These are phyloP conservation scores for Ulota crispa DNA, from an alignment of 225 moss, liverwort and hornwort species.

Conservation along the genomic window DNA sequence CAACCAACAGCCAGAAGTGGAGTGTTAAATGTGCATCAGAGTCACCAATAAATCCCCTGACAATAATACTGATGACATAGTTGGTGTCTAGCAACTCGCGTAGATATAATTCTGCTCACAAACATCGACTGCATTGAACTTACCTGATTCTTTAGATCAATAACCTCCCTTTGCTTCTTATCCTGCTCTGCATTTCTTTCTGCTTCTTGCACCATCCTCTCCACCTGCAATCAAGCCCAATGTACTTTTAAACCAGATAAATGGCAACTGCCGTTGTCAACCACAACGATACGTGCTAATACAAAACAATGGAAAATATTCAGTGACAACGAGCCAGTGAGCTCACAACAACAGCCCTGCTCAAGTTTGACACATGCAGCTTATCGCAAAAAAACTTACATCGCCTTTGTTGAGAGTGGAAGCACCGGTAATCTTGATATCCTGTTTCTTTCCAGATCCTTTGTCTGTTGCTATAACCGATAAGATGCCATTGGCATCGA, in stretches of 20 bases:
- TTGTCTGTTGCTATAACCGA: constrained; percentile 73
- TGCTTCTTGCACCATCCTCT: constrained; percentile 66
- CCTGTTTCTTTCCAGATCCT: constrained; percentile 80
- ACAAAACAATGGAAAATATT: neutral
- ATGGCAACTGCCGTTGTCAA: neutral
- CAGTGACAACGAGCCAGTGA: neutral
- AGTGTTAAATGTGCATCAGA: neutral
- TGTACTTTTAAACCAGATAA: neutral
- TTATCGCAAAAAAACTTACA: constrained; percentile 21
- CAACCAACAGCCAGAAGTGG: constrained; percentile 11
- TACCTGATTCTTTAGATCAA: constrained; percentile 61
- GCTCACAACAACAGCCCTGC: neutral
- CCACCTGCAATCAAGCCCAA: constrained; percentile 39
- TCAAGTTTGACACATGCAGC: neutral
- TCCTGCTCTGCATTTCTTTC: constrained; percentile 58
- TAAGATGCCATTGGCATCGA: constrained; percentile 76
- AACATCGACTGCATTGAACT: neutral
- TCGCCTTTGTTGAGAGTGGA: constrained; percentile 67
- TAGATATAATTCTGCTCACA: neutral
- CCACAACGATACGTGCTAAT: neutral
- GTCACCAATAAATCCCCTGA: neutral
- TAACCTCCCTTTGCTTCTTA: constrained; percentile 42
- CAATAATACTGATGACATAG: neutral
- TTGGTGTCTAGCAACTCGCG: neutral
- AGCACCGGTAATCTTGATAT: constrained; percentile 75